phyloP scores from a whole-genome alignment of 2,329 filamentous ascomycete genomes.

The Hypoxylon rubiginosum region DNA sequence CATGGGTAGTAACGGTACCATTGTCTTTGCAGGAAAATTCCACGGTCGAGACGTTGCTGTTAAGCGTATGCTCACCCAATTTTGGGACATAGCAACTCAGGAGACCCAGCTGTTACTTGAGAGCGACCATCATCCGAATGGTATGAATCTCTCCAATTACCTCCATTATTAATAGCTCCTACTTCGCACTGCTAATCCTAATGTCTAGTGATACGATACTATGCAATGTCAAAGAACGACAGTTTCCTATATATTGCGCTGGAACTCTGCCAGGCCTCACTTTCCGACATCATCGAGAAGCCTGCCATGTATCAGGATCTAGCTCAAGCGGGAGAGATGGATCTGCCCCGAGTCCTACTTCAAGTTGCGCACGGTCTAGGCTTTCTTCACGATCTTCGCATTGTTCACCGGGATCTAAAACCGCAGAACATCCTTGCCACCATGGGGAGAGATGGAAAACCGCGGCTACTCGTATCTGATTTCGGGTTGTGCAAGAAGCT shows the following conservation, averaged over 20 bases:
- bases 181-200: slow-evolving; percentile 43
- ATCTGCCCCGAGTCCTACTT: slow-evolving; percentile 83
- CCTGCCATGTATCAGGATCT: slow-evolving; percentile 76
- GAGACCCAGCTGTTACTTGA: slow-evolving; percentile 92
- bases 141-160: slow-evolving; percentile 55
- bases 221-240: slow-evolving; percentile 87
- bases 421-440: slow-evolving; percentile 96
- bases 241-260: slow-evolving; percentile 97
- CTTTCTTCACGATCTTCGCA: slow-evolving; percentile 90
- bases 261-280: slow-evolving; percentile 91
- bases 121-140: slow-evolving; percentile 94
- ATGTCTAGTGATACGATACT: slow-evolving; percentile 87
- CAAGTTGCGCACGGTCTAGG: slow-evolving; percentile 92
- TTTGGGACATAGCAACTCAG: slow-evolving; percentile 94
- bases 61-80: slow-evolving; percentile 96
- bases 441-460: slow-evolving; percentile 75
- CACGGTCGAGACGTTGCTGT: slow-evolving; percentile 94
- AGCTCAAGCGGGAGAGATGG: slow-evolving; percentile 78
- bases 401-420: slow-evolving; percentile 97
- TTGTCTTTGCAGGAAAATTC: slow-evolving; percentile 94
- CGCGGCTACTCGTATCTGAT: slow-evolving; percentile 94
- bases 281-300: slow-evolving; percentile 90
- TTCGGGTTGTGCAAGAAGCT: slow-evolving; percentile 98
- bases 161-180: slow-evolving; percentile 4
- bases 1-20: slow-evolving; percentile 94